Base-by-base conservation (phyloP, 208 protist genomes). In the Trypanosoma caninum region DNA sequence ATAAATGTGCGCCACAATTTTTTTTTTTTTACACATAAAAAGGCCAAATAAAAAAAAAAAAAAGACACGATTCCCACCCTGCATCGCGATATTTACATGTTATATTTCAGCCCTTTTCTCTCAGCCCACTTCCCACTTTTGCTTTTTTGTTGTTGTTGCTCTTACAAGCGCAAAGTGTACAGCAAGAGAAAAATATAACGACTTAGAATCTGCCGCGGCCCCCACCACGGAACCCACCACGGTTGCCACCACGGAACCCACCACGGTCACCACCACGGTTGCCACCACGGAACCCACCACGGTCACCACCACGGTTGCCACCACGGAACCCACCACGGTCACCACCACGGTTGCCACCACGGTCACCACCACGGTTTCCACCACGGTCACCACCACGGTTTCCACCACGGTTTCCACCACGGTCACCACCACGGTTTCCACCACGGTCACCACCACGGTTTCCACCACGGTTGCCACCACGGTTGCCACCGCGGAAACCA, bases 381-480 rank as follows among this genome's bases (percentile, higher is more conserved):
- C 30, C 52, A 10, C 52, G 27, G 20, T 6, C 31, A 30, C 20
- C 61, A 48, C 40, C 40, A 11, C 42, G 20, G 42, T 23, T n/a
- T 9, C 42, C 42, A 47, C 42, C 42, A 47, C 18, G 35, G 55
- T 37, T 47, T 5, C 55, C 31, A 30, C 55, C 55, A 46, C 55
- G 55, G 40, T 41, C 37, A 16, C 55, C 55, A 41, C 55, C 55
- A 20, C 55, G 55, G 31, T 74, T 71, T 20, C 83, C 83, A 60
- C 83, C 71, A 69, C 77, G 78, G 25, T 80, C 78, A 54, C 84
- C 80, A 44, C 85, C 85, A 25, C 81, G 65, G 38, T 62, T 65
- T 48, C 69, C 64, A 28, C 80, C 80, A 68, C 79, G 70, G 75
- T 73, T 71, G 2, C 76, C 80, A 44, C 81, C 59, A 25, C 59